Evolutionary conservation across 495 filamentous ascomycete genomes (phyloP), one percentile per base, ranked within the genome.

Genomic region (Penicillium ochrochloron): DNA sequence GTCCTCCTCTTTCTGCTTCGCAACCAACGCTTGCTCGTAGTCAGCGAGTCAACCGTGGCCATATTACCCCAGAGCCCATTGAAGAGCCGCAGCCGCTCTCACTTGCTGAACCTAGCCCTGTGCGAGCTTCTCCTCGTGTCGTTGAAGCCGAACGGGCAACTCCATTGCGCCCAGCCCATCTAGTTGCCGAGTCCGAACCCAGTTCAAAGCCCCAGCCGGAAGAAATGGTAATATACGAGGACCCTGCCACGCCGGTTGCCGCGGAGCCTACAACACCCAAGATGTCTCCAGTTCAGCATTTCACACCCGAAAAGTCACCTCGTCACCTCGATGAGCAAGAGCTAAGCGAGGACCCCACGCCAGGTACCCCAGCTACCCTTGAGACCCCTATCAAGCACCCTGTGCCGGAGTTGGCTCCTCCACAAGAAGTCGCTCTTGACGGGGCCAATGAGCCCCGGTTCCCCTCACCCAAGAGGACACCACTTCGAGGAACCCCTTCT

Each of bases 221-320:
- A 11, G 64, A 76, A 31, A 68, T 81, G 61, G 57, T 75, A 31
- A 80, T 82, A 33, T 81, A 80, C 33, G 80, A 82, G 64, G 79
- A 82, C 56, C 80, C 80, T 59, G 69, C 68, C n/a, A 66, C 69
- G 17, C 72, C 73, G 21, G 64, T 67, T 37, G 58, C 68, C 7
- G 53, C 54, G 10, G 65, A 62, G 41, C 27, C 50, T 11, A 46
- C 58, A 6, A 54, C 50, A 23, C 48, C 62, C 29, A 35, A 12
- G 9, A 55, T 63, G n/a, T 56, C 59, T 10, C 66, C 65, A 8
- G 52, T 63, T 50, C 62, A 61, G 5, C 46, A 37, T 35, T 58
- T 60, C 12, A 65, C 65, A 1, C 67, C 69, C 9, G 57, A 39
- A 8, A 64, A 63, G 11, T 66, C 64, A 17, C 60, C 70, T 42